phyloP scores from a whole-genome alignment of 495 filamentous ascomycete genomes.

The Xylaria intraflava region DNA sequence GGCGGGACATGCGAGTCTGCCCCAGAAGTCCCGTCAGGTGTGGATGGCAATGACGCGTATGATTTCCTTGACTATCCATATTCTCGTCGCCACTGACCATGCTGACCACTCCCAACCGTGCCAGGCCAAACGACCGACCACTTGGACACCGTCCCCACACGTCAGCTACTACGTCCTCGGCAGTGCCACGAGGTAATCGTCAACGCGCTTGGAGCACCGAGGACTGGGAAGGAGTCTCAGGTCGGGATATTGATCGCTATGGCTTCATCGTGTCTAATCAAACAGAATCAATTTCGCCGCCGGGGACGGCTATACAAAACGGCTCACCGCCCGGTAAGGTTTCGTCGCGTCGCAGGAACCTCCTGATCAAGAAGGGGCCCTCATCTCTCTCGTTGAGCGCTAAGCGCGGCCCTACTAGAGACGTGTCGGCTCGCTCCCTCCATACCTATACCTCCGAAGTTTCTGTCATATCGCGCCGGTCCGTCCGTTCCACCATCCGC shows the following conservation, averaged over 20 bases:
- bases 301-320: slow-evolving; percentile 29
- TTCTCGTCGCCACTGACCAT: slow-evolving; percentile 19
- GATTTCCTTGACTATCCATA: slow-evolving; percentile 42
- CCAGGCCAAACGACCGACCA: slow-evolving; percentile 20
- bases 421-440: slow-evolving; percentile 47
- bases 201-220: slow-evolving; percentile 79
- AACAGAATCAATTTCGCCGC: slow-evolving; percentile 20
- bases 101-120: slow-evolving; percentile 20
- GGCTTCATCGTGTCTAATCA: slow-evolving; percentile 72
- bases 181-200: slow-evolving; percentile 29
- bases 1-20: slow-evolving; percentile 40
- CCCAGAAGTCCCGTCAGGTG: slow-evolving; percentile 38
- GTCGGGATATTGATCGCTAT: slow-evolving; percentile 83
- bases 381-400: slow-evolving; percentile 31
- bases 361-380: slow-evolving; percentile 34
- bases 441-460: slow-evolving; percentile 44
- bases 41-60: slow-evolving; percentile 47
- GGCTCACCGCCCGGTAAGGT: slow-evolving; percentile 25
- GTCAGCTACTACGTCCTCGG: slow-evolving; percentile 36
- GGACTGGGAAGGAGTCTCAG: slow-evolving; percentile 90
- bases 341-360: slow-evolving; percentile 32
- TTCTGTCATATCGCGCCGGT: slow-evolving; percentile 50
- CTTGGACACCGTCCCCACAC: slow-evolving; percentile 21
- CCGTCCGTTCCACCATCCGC: slow-evolving; percentile 49
- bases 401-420: slow-evolving; percentile 34